Percentiles rank a stretch among this genome's conserved stretches.
phyloP scores from a whole-genome alignment of 129 eudicot genomes.

The Tanacetum coccineum region DNA sequence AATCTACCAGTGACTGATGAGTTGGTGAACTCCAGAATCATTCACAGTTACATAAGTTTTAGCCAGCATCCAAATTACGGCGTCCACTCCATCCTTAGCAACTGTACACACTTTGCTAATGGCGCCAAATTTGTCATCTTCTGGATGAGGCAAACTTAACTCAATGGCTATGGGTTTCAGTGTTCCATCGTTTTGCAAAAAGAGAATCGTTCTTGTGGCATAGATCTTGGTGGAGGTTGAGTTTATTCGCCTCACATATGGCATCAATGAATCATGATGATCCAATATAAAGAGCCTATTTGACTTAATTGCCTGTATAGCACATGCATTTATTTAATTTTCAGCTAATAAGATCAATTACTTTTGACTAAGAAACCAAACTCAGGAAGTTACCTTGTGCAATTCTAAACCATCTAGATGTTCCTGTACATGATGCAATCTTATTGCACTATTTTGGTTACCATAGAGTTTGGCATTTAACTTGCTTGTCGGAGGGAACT shows the following conservation, averaged over 20 bases:
- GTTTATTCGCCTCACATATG: conserved; percentile 40
- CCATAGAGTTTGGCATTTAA: conserved; percentile 43
- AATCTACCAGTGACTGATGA: conserved; percentile 40
- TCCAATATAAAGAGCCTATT: conserved; percentile 41
- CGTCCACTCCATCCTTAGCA: conserved; percentile 32
- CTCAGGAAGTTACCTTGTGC: conserved; percentile 29
- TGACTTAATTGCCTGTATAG: conserved; percentile 32
- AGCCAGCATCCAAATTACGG: conserved; percentile 52
- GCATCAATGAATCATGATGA: conserved; percentile 44
- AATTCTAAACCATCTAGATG: conserved; percentile 37
- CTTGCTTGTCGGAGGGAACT: conserved; percentile 52
- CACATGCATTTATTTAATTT: neutral
- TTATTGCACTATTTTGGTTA: conserved; percentile 36
- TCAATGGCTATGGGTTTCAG: conserved; percentile 53
- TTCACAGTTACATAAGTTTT: conserved; percentile 46
- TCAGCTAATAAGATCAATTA: neutral
- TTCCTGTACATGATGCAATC: conserved; percentile 28
- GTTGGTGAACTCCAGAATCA: conserved; percentile 56
- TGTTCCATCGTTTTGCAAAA: conserved; percentile 38
- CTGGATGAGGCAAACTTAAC: conserved; percentile 54
- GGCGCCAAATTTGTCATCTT: conserved; percentile 26
- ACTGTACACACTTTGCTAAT: conserved; percentile 40
- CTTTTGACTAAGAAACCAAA: neutral
- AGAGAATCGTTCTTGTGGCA: conserved; percentile 49
- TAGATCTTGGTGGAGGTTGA: conserved; percentile 36